phyloP scores from a whole-genome alignment of 2,329 filamentous ascomycete genomes.

The Fusarium sambucinum region DNA sequence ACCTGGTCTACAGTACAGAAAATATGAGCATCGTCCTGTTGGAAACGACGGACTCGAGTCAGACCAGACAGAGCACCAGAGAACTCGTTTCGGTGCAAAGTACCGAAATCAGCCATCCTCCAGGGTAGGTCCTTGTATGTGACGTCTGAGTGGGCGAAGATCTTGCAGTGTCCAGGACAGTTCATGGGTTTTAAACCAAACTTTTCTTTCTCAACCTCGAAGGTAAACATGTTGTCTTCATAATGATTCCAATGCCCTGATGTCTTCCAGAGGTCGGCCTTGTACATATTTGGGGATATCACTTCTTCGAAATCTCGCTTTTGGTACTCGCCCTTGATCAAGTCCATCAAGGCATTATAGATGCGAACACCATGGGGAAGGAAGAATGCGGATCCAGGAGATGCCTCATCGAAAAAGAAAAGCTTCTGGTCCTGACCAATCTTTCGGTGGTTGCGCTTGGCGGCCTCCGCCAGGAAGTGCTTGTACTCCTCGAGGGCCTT shows the following conservation, averaged over 20 bases:
- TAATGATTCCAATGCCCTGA: conserved; percentile 91
- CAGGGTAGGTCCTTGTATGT: conserved; percentile 89
- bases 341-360: conserved; percentile 87
- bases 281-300: conserved; percentile 94
- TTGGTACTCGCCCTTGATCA: conserved; percentile 89
- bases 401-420: conserved; percentile 95
- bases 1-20: conserved; percentile 74
- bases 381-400: conserved; percentile 94
- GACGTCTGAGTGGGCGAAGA: conserved; percentile 85
- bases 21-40: conserved; percentile 96
- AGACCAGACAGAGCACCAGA: conserved; percentile 91
- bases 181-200: conserved; percentile 95
- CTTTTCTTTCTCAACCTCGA: conserved; percentile 80
- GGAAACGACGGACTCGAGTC: conserved; percentile 92
- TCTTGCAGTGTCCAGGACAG: conserved; percentile 92
- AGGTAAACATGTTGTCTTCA: conserved; percentile 88
- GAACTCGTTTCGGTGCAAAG: conserved; percentile 94
- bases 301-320: conserved; percentile 95
- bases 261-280: conserved; percentile 90
- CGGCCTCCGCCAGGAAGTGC: conserved; percentile 96
- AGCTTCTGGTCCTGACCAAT: conserved; percentile 96
- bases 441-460: conserved; percentile 93
- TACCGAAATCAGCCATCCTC: conserved; percentile 94
- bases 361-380: conserved; percentile 92
- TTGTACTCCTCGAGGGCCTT: conserved; percentile 93